These are phyloP conservation scores for Erigeron canadensis DNA, from an alignment of 129 eudicot species.

Conservation along the genomic window DNA sequence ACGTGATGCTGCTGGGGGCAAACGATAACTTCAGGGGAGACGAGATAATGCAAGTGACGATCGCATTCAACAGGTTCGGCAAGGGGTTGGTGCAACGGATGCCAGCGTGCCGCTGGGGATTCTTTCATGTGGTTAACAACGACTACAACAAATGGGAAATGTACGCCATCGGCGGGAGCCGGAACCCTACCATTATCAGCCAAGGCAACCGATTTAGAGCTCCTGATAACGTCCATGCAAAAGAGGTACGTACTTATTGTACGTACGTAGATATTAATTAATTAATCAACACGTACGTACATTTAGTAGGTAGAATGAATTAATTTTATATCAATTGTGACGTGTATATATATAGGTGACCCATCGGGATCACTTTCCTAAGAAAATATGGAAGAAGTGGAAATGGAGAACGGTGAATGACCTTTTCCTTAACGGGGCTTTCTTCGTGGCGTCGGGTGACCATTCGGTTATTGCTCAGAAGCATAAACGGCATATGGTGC, in stretches of 20 bases:
- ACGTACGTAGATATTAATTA: too few relatives aligned
- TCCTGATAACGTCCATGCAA: slow-evolving; percentile 43
- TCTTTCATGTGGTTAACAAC: slow-evolving; percentile 79
- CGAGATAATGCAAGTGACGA: slow-evolving; percentile 70
- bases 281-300: too few relatives aligned
- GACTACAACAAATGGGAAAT: slow-evolving; percentile 80
- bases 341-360: too few relatives aligned
- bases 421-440: slow-evolving; percentile 63
- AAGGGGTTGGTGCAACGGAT: slow-evolving; percentile 73
- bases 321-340: too few relatives aligned
- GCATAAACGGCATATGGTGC: slow-evolving; percentile 34
- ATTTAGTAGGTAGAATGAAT: too few relatives aligned
- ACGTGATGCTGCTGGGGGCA: slow-evolving; percentile 78
- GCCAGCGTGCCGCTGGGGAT: slow-evolving; percentile 79
- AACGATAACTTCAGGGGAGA: slow-evolving; percentile 42
- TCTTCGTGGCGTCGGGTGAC: slow-evolving; percentile 55
- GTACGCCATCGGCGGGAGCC: slow-evolving; percentile 89
- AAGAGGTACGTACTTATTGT: slow-evolving; percentile 44
- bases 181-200: slow-evolving; percentile 78
- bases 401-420: slow-evolving; percentile 80
- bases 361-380: slow-evolving; percentile 59
- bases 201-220: slow-evolving; percentile 91
- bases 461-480: slow-evolving; percentile 22
- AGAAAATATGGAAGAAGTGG: slow-evolving; percentile 62
- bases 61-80: slow-evolving; percentile 78